Base-by-base conservation (phyloP, 306 rosid species). In the Lagenaria siceraria region DNA sequence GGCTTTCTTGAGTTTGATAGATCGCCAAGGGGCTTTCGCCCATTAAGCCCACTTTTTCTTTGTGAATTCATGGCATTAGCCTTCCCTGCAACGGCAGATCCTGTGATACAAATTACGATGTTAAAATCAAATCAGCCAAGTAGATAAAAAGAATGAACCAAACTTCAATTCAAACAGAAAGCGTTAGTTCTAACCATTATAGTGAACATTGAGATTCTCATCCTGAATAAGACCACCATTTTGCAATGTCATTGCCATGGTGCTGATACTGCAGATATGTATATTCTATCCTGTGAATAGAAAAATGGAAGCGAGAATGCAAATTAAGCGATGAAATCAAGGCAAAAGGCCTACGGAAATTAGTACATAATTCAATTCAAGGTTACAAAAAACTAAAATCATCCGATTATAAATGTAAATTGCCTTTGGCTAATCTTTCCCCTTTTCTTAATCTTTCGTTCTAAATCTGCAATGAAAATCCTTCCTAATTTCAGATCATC, bases 21-120 rank as follows among this genome's bases (percentile, higher is more conserved):
- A 85, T 87, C 90, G 40, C 93, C 89, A 36, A 89, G 89, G 31
- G 90, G 93, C 72, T 89, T 89, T 81, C 93, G 84, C 71, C 86
- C 89, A 46, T 83, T 85, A 81, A 80, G 75, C 83, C 88, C 77
- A 27, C 68, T 62, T 80, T 90, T 90, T 76, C 35, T 77, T 51
- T 29, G 48, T 5, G 62, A 73, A 52, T 73, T 73, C 27, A 73
- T 29, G 29, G 62, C 46, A 73, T 73, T 73, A 6, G n/a, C 77
- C 77, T 73, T 73, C 61, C 61, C 77, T 73, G 48, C 29, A 29
- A 31, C 6, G 10, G 77, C 54, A 10, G 62, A 42, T 73, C 61
- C 77, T 73, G 62, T 19, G 62, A 49, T 17, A 48, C 11, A 29
- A 73, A 51, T 52, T 31, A 31, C 46, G 52, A 51, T 17, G 1